phyloP scores from a whole-genome alignment of 31 red algal species.

The Endocladia muricata region DNA sequence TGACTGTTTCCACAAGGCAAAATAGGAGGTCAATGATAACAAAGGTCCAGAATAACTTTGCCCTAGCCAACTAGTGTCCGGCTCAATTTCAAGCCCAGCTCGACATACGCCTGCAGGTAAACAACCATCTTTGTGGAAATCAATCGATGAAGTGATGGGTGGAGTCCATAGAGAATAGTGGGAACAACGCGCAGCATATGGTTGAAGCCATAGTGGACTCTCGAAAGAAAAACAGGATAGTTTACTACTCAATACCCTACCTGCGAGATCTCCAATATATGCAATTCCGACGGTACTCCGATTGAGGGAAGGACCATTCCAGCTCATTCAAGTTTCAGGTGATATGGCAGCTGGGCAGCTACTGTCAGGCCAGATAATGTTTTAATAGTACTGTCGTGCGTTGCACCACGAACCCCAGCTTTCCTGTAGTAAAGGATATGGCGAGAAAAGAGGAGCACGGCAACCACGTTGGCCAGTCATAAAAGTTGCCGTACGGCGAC shows the following conservation, averaged over 20 bases:
- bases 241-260: not conserved
- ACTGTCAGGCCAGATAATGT: not conserved
- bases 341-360: slow-evolving; percentile 2
- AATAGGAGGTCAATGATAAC: slow-evolving; percentile 7
- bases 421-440: too few species aligned
- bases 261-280: not conserved
- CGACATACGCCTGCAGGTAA: not conserved
- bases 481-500: not conserved
- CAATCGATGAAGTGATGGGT: slow-evolving; percentile 16
- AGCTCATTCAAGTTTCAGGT: not conserved
- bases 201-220: not conserved
- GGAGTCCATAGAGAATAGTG: slow-evolving; percentile 28
- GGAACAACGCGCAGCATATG: slow-evolving; percentile 8
- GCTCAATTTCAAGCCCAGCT: not conserved
- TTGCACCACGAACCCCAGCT: too few species aligned
- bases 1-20: slow-evolving; percentile 27
- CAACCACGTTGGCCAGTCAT: not conserved
- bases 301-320: not conserved
- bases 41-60: slow-evolving; percentile 31
- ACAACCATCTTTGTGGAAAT: slow-evolving; percentile 6
- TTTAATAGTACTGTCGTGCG: not conserved
- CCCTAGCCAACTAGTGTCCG: slow-evolving; percentile 14
- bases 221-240: not conserved
- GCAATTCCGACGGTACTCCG: not conserved
- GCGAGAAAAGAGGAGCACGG: not conserved